Percentiles rank a stretch among this genome's conserved stretches.
phyloP scores from a whole-genome alignment of 768 basidiomycete species.

The Tylopilus sp. region DNA sequence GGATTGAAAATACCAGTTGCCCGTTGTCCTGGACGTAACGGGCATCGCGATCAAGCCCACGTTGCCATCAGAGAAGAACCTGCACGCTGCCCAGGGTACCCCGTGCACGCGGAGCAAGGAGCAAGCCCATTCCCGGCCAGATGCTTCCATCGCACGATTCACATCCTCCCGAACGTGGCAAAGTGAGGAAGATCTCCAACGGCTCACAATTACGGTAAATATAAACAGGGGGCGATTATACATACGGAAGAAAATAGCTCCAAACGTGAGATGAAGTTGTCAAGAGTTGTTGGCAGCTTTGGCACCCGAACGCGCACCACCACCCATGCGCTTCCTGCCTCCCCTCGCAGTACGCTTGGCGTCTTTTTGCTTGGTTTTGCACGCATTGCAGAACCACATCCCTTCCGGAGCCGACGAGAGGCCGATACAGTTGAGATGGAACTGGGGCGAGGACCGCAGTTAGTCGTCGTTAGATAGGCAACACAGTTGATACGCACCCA shows the following conservation, averaged over 20 bases:
- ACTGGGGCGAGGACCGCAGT: constrained; percentile 42
- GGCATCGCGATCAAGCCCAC: not conserved
- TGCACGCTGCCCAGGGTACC: not conserved
- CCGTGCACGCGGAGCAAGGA: not conserved
- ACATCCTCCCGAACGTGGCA: not conserved
- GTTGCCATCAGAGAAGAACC: not conserved
- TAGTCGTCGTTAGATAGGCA: constrained; percentile 1
- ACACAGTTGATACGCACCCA: constrained; percentile 60
- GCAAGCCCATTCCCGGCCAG: not conserved
- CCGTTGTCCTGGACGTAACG: no score
- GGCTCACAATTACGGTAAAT: constrained; percentile 18
- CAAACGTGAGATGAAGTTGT: constrained; percentile 2
- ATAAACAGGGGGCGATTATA: constrained; percentile 14
- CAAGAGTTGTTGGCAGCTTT: constrained; percentile 31
- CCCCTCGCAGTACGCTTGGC: constrained; percentile 49
- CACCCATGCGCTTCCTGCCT: constrained; percentile 49
- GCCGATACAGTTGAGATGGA: constrained; percentile 76
- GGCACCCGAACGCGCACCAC: constrained; percentile 28
- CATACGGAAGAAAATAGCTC: constrained; percentile 13
- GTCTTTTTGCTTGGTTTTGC: constrained; percentile 51
- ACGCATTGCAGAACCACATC: constrained; percentile 73
- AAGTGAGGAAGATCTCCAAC: not conserved
- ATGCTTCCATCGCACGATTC: not conserved
- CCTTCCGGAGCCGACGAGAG: constrained; percentile 65
- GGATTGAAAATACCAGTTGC: not conserved